phyloP scores from a whole-genome alignment of 2,329 filamentous ascomycete species.

The Fusarium tricinctum region DNA sequence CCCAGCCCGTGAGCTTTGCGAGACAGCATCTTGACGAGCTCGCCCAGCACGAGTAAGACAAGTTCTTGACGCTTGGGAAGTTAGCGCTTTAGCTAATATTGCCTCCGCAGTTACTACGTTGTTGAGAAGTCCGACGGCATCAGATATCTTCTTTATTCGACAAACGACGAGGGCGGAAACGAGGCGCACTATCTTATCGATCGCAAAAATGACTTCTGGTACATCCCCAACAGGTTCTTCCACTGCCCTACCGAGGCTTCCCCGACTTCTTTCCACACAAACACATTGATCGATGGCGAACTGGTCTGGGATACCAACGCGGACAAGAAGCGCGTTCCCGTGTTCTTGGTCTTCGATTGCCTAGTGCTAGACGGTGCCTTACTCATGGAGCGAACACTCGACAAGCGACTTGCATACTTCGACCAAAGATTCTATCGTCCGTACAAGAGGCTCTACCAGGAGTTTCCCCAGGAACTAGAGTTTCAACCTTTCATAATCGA shows the following conservation, averaged over 20 bases:
- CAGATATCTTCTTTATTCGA: conserved; percentile 93
- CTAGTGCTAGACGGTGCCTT: conserved; percentile 83
- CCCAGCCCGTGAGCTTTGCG: conserved; percentile 94
- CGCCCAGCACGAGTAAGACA: conserved; percentile 76
- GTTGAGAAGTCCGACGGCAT: conserved; percentile 99
- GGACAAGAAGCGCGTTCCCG: conserved; percentile 77
- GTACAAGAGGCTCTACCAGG: conserved; percentile 72
- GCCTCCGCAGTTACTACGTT: conserved; percentile 80
- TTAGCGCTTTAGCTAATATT: conserved; percentile 13
- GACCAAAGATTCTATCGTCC: conserved; percentile 81
- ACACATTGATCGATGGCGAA: conserved; percentile 92
- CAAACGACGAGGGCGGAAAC: conserved; percentile 68
- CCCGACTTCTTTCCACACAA: conserved; percentile 77
- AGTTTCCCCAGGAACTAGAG: conserved; percentile 76
- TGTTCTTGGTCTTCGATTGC: conserved; percentile 95
- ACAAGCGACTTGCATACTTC: conserved; percentile 91
- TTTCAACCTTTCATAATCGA: conserved; percentile 85
- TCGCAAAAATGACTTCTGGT: conserved; percentile 98
- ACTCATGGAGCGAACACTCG: conserved; percentile 82
- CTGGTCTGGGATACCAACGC: conserved; percentile 85
- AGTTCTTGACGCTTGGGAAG: background rate
- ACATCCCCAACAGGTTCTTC: conserved; percentile 75
- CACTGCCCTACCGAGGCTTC: conserved; percentile 83
- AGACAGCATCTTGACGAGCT: conserved; percentile 86
- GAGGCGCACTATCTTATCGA: conserved; percentile 95